Conservation (phyloP, 768 basidiomycete genomes). For the Asterophora lycoperdoides region DNA sequence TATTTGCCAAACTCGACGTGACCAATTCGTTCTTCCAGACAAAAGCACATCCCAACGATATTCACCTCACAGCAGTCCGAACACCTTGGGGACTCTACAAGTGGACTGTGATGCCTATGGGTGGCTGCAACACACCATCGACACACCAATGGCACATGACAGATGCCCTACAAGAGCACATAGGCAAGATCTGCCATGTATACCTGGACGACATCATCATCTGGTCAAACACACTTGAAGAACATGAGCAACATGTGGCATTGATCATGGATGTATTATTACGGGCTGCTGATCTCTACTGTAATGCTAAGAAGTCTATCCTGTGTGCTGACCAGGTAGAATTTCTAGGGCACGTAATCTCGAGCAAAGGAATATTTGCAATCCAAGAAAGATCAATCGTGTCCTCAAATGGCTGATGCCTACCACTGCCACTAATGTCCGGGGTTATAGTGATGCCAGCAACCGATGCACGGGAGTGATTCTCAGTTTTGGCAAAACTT, state of each 20-base stretch:
- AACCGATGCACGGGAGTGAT: conserved; percentile 11
- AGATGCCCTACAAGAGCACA: conserved; percentile 23
- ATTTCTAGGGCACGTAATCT: conserved; percentile 33
- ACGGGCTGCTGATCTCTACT: background rate
- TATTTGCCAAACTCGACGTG: conserved; percentile 2
- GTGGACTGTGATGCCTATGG: conserved; percentile 39
- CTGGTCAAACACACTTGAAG: conserved; percentile 33
- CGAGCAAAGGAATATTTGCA: conserved; percentile 24
- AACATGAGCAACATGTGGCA: conserved; percentile 26
- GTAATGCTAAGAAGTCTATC: background rate
- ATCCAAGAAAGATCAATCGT: conserved; percentile 20
- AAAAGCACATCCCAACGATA: conserved; percentile 22
- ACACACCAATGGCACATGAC: conserved; percentile 32
- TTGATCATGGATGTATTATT: conserved; percentile 21
- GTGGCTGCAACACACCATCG: conserved; percentile 28
- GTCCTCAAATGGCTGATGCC: conserved; percentile 21
- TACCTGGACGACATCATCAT: conserved; percentile 46
- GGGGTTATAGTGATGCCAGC: conserved; percentile 27
- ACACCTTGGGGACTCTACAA: conserved; percentile 39
- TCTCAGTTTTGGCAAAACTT: conserved; percentile 3
- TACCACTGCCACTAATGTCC: conserved; percentile 21
- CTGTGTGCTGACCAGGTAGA: conserved; percentile 15
- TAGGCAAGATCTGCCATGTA: conserved; percentile 40
- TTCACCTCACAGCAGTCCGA: conserved; percentile 29
- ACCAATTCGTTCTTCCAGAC: conserved; percentile 27